Evolutionary conservation across 352 stramenopile species (phyloP), one percentile per base, ranked within the genome.

Genomic region (Peronospora belbahrii): DNA sequence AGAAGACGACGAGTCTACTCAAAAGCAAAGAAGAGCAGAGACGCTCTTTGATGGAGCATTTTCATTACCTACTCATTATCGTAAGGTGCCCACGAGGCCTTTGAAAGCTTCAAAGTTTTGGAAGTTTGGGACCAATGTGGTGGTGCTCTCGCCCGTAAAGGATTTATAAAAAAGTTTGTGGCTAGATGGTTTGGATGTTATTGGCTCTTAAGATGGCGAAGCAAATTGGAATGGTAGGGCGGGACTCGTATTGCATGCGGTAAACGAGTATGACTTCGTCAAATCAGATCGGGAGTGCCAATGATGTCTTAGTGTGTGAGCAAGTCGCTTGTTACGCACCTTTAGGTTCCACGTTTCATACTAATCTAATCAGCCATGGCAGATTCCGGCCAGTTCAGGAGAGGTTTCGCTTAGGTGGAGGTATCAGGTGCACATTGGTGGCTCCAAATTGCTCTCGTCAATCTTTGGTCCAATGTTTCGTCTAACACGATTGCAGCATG

Each of bases 31-130:
- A 49, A 63, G 59, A 51, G 41, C 39, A 5, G 66, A 39, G 19
- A 23, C 10, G 22, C 32, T 63, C 10, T 44, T 51, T 15, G 27
- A 42, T 31, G 42, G 43, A 10, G 56, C 57, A 15, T 63, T 72
- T 11, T 68, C 50, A 8, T 9, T 67, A 32, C 40, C 65, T 32
- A 43, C 57, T 13, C 42, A 70, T 20, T 89, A 85, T 31, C 77
- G 77, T 0, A 87, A 83, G 48, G 68, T 89, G 15, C 77, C 77
- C 0, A 78, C 59, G 33, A 59, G 77, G 17, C 77, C 77, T 5
- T 41, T 89, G 11, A 89, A 89, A 41, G 74, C 77, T 14, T 71
- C 74, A 10, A 88, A 88, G 49, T 74, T 61, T 36, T 88, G 77
- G 77, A 79, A 79, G 36, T 69, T 74, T 18, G 66, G 59, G 5